A percentile compares a stretch with the other conserved stretches of the same genome.
Conservation (phyloP, 2,329 filamentous ascomycete genomes). For the Colletotrichum eremochloae region DNA sequence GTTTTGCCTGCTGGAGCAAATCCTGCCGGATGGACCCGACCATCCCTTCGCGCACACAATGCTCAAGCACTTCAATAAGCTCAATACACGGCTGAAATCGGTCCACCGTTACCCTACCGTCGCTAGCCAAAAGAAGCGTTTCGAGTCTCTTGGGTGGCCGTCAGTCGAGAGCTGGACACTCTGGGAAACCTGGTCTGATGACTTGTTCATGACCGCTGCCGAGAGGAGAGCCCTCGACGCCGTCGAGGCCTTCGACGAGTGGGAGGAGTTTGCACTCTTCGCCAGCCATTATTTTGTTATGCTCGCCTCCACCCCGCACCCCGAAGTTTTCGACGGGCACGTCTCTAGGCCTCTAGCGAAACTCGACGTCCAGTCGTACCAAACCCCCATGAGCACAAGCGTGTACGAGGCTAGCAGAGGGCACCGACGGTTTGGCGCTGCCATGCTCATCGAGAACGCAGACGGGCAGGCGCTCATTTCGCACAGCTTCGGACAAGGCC, state of each 20-base stretch:
- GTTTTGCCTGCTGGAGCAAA: constrained; percentile 90
- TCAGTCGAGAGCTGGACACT: constrained; percentile 74
- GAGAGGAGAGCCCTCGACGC: constrained; percentile 74
- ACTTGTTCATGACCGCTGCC: constrained; percentile 71
- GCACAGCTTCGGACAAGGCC: constrained; percentile 60
- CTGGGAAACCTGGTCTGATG: constrained; percentile 86
- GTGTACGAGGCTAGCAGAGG: constrained; percentile 56
- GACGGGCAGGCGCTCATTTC: constrained; percentile 60
- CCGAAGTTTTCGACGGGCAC: constrained; percentile 25
- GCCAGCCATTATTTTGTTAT: constrained; percentile 87
- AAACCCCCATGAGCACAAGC: constrained; percentile 49
- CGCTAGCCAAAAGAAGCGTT: constrained; percentile 76
- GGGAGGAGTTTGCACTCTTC: constrained; percentile 93
- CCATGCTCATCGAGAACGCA: constrained; percentile 57
- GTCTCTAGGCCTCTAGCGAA: constrained; percentile 6
- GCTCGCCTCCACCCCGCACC: constrained; percentile 64
- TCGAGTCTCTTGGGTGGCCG: constrained; percentile 76
- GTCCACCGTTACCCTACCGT: constrained; percentile 78
- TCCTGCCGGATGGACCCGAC: constrained; percentile 80
- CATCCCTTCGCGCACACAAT: constrained; percentile 92
- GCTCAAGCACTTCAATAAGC: constrained; percentile 85
- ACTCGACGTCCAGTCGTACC: constrained; percentile 1
- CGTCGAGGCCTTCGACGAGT: constrained; percentile 92
- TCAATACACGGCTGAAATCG: constrained; percentile 83
- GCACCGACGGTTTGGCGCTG: constrained; percentile 72